phyloP scores from a whole-genome alignment of 2,329 filamentous ascomycete genomes.

The Pestalotiopsis sp. region DNA sequence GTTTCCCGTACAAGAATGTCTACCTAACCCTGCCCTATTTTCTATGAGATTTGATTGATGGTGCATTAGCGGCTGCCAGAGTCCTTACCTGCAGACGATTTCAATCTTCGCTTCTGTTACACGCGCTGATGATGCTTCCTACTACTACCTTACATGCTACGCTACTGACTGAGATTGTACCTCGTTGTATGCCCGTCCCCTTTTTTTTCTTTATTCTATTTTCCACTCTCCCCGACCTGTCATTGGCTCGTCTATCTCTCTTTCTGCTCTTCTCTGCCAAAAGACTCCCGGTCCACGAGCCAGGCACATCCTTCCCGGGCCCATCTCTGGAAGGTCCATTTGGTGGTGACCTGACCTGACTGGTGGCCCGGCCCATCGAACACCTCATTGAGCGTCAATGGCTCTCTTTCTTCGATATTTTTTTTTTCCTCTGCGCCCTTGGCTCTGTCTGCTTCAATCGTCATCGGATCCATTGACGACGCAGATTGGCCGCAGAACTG shows the following conservation, averaged over 20 bases:
- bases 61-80: conserved; percentile 41
- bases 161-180: too few species aligned
- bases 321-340: conserved; percentile 17
- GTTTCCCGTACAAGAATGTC: conserved; percentile 33
- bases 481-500: conserved; percentile 40
- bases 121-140: not conserved
- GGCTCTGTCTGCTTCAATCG: conserved; percentile 20
- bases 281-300: conserved; percentile 27
- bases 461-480: conserved; percentile 27
- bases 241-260: conserved; percentile 16
- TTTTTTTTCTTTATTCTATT: not conserved
- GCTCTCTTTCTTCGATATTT: not conserved
- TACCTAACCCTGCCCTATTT: conserved; percentile 11
- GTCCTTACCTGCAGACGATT: conserved; percentile 29
- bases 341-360: conserved; percentile 20
- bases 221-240: not conserved
- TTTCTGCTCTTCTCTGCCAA: conserved; percentile 20
- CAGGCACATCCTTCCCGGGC: conserved; percentile 38
- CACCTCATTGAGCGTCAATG: conserved; percentile 18
- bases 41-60: conserved; percentile 34
- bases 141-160: too few species aligned
- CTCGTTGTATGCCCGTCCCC: not conserved
- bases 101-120: not conserved
- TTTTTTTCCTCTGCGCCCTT: conserved; percentile 11
- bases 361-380: conserved; percentile 27